These are phyloP conservation scores for Ogataea pignaliae DNA, from an alignment of 805 yeast genomes.

Conservation along the genomic window DNA sequence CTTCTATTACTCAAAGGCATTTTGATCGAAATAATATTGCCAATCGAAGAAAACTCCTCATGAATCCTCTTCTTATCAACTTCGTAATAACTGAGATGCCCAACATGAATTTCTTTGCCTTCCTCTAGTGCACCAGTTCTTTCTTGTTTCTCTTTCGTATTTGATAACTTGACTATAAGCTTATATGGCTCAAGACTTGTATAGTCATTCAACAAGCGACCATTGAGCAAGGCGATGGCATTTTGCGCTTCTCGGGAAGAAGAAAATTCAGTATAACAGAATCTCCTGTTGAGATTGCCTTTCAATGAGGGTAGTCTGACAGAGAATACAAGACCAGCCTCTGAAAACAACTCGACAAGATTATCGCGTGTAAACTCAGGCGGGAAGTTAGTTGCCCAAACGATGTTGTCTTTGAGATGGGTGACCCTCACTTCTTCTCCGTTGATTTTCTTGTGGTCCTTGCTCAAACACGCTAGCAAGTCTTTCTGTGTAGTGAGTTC, in stretches of 20 bases:
- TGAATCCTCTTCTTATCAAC: slow-evolving; percentile 36
- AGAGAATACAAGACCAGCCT: slow-evolving; percentile 38
- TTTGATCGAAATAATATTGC: slow-evolving; percentile 47
- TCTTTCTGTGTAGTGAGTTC: slow-evolving; percentile 50
- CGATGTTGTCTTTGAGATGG: slow-evolving; percentile 42
- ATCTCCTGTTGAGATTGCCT: slow-evolving; percentile 53
- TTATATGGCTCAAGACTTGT: slow-evolving; percentile 26
- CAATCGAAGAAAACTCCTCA: slow-evolving; percentile 43
- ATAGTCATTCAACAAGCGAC: slow-evolving; percentile 28
- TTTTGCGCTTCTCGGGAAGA: slow-evolving; percentile 37
- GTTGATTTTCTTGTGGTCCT: slow-evolving; percentile 44
- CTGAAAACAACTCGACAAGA: slow-evolving; percentile 37
- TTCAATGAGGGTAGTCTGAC: slow-evolving; percentile 63
- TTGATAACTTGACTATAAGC: slow-evolving; percentile 57
- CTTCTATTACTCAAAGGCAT: slow-evolving; percentile 39
- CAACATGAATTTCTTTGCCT: slow-evolving; percentile 54
- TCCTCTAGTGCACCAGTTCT: slow-evolving; percentile 46
- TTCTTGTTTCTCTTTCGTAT: slow-evolving; percentile 41
- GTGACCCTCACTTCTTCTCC: slow-evolving; percentile 42
- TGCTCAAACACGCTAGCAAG: slow-evolving; percentile 57
- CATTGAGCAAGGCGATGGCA: slow-evolving; percentile 42
- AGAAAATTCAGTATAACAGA: slow-evolving; percentile 65
- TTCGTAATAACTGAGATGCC: slow-evolving; percentile 44
- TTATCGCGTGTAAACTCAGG: slow-evolving; percentile 40
- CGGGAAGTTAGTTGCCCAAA: slow-evolving; percentile 77